Conservation (phyloP, 129 eudicot genomes). For the Arctium lappa region DNA sequence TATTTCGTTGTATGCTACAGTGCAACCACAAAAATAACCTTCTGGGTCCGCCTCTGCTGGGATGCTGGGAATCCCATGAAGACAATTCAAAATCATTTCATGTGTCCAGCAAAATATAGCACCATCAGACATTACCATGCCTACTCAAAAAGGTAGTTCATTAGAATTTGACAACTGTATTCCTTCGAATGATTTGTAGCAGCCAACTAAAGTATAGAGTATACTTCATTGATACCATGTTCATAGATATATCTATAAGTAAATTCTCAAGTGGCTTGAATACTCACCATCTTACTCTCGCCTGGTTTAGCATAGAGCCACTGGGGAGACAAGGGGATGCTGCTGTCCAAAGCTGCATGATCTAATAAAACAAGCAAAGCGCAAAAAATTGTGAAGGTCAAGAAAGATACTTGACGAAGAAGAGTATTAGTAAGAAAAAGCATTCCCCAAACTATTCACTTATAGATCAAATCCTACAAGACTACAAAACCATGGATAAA, state of each 20-base stretch:
- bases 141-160: background rate
- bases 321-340: slow-evolving; percentile 97
- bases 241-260: background rate
- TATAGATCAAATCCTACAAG: background rate
- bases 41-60: background rate
- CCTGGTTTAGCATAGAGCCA: slow-evolving; percentile 95
- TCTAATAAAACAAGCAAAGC: slow-evolving; percentile 35
- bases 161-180: background rate
- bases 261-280: background rate
- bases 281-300: slow-evolving; percentile 69
- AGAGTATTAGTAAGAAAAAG: background rate
- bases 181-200: background rate
- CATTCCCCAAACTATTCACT: background rate
- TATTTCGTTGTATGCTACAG: background rate
- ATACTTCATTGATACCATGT: background rate
- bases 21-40: background rate
- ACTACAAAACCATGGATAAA: background rate
- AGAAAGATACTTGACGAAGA: background rate
- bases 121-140: background rate
- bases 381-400: background rate
- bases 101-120: background rate
- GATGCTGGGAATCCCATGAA: background rate
- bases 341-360: slow-evolving; percentile 64
- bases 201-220: background rate
- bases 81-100: background rate